phyloP scores from a whole-genome alignment of 352 stramenopile species.

The Thraustochytrium sp. region DNA sequence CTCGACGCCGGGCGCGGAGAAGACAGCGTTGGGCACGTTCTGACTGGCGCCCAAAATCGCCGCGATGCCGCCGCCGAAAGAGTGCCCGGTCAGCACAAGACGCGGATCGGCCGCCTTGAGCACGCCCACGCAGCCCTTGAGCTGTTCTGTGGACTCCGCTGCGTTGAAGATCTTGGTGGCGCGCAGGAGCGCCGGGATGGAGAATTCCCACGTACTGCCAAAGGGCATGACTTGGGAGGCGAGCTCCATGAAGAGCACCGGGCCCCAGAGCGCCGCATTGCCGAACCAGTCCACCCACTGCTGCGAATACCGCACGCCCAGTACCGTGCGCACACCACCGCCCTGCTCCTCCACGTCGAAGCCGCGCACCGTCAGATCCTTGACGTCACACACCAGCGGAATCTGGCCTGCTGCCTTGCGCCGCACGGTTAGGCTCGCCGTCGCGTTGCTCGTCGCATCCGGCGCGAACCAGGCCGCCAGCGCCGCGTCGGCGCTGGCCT shows the following conservation, averaged over 20 bases:
- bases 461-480: too few species aligned
- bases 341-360: too few species aligned
- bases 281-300: constrained; percentile 4
- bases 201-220: background rate
- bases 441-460: too few species aligned
- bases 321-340: too few species aligned
- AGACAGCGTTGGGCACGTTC: background rate
- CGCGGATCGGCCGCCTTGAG: background rate
- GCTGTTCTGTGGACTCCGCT: background rate
- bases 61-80: constrained; percentile 16
- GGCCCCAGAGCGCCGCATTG: background rate
- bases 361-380: too few species aligned
- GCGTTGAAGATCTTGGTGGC: background rate
- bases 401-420: too few species aligned
- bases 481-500: too few species aligned
- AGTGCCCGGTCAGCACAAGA: constrained; percentile 5
- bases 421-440: too few species aligned
- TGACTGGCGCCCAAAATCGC: background rate
- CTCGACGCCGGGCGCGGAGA: background rate
- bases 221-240: background rate
- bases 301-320: too few species aligned
- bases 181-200: background rate
- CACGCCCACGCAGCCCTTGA: background rate
- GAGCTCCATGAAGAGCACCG: background rate
- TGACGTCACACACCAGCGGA: too few species aligned